A percentile compares a stretch with the other conserved stretches of the same genome.
Evolutionary conservation across 2,329 filamentous ascomycete genomes (phyloP).

Genomic region (Hansfordia pulvinata): DNA sequence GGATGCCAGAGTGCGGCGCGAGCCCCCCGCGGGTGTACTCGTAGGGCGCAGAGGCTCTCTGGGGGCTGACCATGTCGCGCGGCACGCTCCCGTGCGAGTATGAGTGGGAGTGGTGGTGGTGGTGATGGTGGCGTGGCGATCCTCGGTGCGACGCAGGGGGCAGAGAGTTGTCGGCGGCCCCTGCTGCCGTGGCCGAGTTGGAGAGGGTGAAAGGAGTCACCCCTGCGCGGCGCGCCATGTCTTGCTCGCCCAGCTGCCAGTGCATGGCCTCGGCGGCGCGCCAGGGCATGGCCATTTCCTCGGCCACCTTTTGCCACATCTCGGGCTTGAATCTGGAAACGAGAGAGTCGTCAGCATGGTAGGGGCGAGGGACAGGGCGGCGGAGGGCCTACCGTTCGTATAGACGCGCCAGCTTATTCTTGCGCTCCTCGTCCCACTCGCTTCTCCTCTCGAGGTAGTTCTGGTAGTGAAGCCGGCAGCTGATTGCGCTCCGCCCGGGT

Average conservation of each 20-base stretch:
- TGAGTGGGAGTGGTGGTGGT: slow-evolving; percentile 25
- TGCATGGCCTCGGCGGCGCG: slow-evolving; percentile 95
- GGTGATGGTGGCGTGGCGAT: slow-evolving; percentile 19
- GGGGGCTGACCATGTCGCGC: slow-evolving; percentile 26
- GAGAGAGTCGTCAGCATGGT: slow-evolving; percentile 3
- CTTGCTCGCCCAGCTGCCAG: slow-evolving; percentile 86
- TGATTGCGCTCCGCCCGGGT: slow-evolving; percentile 84
- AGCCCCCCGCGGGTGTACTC: slow-evolving; percentile 5
- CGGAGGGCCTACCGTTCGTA: slow-evolving; percentile 75
- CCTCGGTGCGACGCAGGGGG: no score
- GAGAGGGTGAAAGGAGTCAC: slow-evolving; percentile 72
- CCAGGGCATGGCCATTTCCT: slow-evolving; percentile 93
- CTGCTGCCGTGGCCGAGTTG: no score
- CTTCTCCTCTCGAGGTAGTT: slow-evolving; percentile 90
- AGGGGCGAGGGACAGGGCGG: no score
- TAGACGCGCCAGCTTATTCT: slow-evolving; percentile 87
- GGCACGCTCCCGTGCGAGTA: slow-evolving; percentile 32
- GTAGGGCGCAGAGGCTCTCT: slow-evolving; percentile 28
- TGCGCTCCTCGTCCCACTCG: slow-evolving; percentile 95
- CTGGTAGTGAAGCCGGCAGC: slow-evolving; percentile 88
- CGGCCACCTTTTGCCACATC: slow-evolving; percentile 94
- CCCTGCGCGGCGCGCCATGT: slow-evolving; percentile 87
- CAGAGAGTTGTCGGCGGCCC: no score
- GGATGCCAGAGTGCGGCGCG: no score
- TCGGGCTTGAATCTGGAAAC: slow-evolving; percentile 75